Base-by-base conservation (phyloP, 768 basidiomycete species). In the Russula lepida region DNA sequence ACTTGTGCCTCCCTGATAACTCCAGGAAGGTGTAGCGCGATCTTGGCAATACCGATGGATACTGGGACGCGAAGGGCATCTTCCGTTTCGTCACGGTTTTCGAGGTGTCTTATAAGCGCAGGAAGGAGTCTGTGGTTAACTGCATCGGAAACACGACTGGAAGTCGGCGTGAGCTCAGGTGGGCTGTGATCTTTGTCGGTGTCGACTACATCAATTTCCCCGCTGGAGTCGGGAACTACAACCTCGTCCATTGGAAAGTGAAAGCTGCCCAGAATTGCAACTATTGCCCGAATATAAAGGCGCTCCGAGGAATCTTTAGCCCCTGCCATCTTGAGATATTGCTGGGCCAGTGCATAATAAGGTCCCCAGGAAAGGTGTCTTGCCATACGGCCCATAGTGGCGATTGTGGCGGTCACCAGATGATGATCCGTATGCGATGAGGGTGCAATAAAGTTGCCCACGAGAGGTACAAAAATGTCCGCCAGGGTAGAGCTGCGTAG, bases 61-160 rank as follows among this genome's bases (percentile, higher is more conserved):
- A 98, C 79, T 0, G 95, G 93, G 46, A 99, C 88, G 15, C 95
- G 88, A 6, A 89, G 82, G 53, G 80, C 82, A 66, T 95, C 92
- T 63, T 98, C 92, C 1, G 79, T 85, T 27, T 88, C 76, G 57
- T 95, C 85, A 44, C 88, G 84, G 61, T 87, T 85, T 71, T 95
- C 91, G 44, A 98, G 77, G 65, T 93, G 91, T 44, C 77, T 75
- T 33, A 95, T 79, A 25, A 99, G 80, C 12, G 77, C 79, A 0
- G 95, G 95, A 2, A 99, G 78, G 15, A 98, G 81, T 39, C 82
- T 82, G 23, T 76, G 66, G 66, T 85, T 84, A 58, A 97, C 89
- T 2, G 84, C 85, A 61, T 95, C 89, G 7, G 84, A 83, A 60
- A 93, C 85, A 17, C 71, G 69, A 17, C 62, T 64, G 17, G 59